These are phyloP conservation scores for Aaosphaeria pasadenensis DNA, from an alignment of 2,329 filamentous ascomycete genomes.

Conservation along the genomic window DNA sequence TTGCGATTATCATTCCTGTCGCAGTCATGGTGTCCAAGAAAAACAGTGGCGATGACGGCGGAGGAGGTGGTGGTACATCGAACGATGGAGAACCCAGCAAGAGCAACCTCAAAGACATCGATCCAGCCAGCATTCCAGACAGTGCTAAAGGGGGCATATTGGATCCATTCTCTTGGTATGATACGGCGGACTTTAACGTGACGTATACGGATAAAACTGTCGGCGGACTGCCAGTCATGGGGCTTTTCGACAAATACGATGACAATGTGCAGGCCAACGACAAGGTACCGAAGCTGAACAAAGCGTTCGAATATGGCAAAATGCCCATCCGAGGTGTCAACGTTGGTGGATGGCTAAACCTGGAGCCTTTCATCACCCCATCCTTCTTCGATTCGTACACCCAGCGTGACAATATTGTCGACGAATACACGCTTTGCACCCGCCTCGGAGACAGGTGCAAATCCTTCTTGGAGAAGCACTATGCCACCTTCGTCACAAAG, in stretches of 20 bases:
- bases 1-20: conserved; percentile 48
- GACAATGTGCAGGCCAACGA: conserved; percentile 76
- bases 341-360: conserved; percentile 85
- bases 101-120: conserved; percentile 45
- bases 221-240: conserved; percentile 87
- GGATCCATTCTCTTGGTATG: conserved; percentile 89
- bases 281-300: conserved; percentile 73
- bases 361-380: conserved; percentile 95
- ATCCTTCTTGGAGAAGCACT: conserved; percentile 79
- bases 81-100: conserved; percentile 35
- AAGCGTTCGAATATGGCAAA: conserved; percentile 74
- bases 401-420: conserved; percentile 64
- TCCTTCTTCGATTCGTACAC: conserved; percentile 76
- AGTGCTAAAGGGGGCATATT: conserved; percentile 72
- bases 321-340: conserved; percentile 87
- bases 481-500: conserved; percentile 83
- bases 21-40: conserved; percentile 47
- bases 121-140: conserved; percentile 44
- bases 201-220: conserved; percentile 86
- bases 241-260: conserved; percentile 80
- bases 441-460: conserved; percentile 66
- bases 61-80: conserved; percentile 7
- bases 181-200: conserved; percentile 87
- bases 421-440: conserved; percentile 78
- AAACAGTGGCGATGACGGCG: conserved; percentile 29